Conservation (phyloP, 106 monocot genomes). For the Platanthera zijinensis region DNA sequence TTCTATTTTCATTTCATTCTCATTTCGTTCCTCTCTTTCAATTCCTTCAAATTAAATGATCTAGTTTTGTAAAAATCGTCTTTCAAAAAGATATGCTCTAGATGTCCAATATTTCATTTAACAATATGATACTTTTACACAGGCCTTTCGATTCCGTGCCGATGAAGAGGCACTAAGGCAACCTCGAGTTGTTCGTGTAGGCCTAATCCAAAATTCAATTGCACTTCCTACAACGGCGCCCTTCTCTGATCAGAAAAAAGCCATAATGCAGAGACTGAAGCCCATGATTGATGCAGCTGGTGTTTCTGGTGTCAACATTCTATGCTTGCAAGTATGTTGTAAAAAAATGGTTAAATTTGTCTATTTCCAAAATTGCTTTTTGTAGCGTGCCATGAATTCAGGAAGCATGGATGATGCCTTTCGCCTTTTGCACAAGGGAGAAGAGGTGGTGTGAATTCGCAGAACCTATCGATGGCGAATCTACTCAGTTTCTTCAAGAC, state of each 20-base stretch:
- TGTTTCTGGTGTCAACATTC: slow-evolving; percentile 73
- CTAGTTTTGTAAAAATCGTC: not conserved
- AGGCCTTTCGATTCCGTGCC: slow-evolving; percentile 69
- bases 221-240: slow-evolving; percentile 65
- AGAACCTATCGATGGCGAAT: slow-evolving; percentile 84
- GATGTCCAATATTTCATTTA: not conserved
- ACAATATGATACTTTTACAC: slow-evolving; percentile 3
- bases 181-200: slow-evolving; percentile 65
- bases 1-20: too few species aligned
- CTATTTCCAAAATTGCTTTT: not conserved
- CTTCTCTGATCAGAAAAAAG: slow-evolving; percentile 70
- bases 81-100: not conserved
- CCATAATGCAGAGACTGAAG: slow-evolving; percentile 66
- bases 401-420: slow-evolving; percentile 99
- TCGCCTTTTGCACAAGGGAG: slow-evolving; percentile 91
- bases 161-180: slow-evolving; percentile 68
- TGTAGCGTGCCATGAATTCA: slow-evolving; percentile 10
- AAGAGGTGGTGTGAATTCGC: slow-evolving; percentile 98
- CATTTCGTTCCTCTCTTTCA: too few species aligned
- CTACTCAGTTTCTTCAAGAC: slow-evolving; percentile 73
- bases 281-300: slow-evolving; percentile 94
- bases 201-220: slow-evolving; percentile 92
- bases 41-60: not conserved
- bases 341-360: not conserved
- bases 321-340: slow-evolving; percentile 77